Conservation (phyloP, 1,139 yeast genomes). For the Candida sanyaensis region DNA sequence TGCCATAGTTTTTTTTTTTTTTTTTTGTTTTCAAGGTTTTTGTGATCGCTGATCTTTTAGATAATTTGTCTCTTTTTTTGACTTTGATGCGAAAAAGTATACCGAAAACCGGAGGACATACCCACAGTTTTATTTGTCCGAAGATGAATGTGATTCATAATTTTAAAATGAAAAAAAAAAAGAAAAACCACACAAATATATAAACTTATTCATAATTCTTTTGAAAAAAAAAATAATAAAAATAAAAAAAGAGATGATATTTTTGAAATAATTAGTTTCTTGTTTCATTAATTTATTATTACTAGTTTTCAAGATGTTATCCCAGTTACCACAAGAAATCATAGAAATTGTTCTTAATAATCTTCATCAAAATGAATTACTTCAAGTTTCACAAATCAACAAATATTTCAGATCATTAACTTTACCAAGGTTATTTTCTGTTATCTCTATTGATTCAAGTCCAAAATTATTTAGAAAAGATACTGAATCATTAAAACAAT, state of each 20-base stretch:
- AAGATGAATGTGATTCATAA: background rate
- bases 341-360: conserved; percentile 16
- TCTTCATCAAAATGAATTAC: conserved; percentile 20
- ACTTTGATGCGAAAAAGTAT: background rate
- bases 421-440: conserved; percentile 21
- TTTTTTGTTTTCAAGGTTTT: background rate
- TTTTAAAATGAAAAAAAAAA: background rate
- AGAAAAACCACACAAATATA: background rate
- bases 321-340: conserved; percentile 25
- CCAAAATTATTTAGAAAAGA: conserved; percentile 13
- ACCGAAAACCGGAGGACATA: conserved; percentile 6
- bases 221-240: too few relatives aligned
- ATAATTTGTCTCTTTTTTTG: background rate
- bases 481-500: conserved; percentile 7
- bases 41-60: conserved; percentile 1
- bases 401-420: conserved; percentile 16
- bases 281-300: background rate
- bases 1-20: too few relatives aligned
- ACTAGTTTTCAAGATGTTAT: conserved; percentile 13
- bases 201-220: background rate
- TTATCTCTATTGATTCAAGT: conserved; percentile 23
- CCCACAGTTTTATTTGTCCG: background rate
- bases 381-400: conserved; percentile 20
- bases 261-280: background rate
- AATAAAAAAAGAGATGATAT: background rate